A percentile compares a stretch with the other conserved stretches of the same genome.
phyloP scores from a whole-genome alignment of 2,329 filamentous ascomycete genomes.

The Davidsoniella virescens region DNA sequence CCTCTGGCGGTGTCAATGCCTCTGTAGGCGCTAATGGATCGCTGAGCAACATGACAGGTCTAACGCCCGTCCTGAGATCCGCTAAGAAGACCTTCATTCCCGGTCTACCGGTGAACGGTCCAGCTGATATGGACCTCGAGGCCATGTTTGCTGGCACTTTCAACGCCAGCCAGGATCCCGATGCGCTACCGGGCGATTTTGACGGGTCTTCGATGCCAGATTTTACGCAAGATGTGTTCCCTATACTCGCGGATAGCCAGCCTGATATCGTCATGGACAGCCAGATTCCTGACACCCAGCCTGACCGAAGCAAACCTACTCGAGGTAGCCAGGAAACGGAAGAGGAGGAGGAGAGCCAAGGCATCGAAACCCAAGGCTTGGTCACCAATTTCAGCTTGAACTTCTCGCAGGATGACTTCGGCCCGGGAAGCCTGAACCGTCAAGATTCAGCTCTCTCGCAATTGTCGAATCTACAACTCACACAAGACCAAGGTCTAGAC shows the following conservation, averaged over 20 bases:
- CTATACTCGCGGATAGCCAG: constrained; percentile 15
- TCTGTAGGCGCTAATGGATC: constrained; percentile 20
- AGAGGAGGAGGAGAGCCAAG: constrained; percentile 22
- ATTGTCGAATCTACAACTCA: constrained; percentile 21
- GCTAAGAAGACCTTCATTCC: constrained; percentile 56
- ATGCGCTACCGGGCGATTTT: constrained; percentile 18
- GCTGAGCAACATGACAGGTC: constrained; percentile 33
- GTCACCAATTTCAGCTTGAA: constrained; percentile 9
- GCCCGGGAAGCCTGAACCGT: constrained; percentile 34
- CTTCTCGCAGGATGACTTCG: constrained; percentile 51
- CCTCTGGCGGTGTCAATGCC: constrained; percentile 25
- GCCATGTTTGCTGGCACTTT: constrained; percentile 87
- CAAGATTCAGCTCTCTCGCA: constrained; percentile 1
- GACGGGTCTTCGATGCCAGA: constrained; percentile 8
- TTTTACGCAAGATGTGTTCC: constrained; percentile 14
- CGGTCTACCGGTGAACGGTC: constrained; percentile 42
- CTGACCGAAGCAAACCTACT: constrained; percentile 8
- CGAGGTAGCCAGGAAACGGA: not conserved
- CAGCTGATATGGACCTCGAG: constrained; percentile 58
- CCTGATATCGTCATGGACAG: constrained; percentile 35
- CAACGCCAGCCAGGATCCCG: constrained; percentile 42
- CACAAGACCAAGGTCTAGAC: constrained; percentile 66
- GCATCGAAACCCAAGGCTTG: constrained; percentile 8
- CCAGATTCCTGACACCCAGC: constrained; percentile 25
- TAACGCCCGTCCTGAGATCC: constrained; percentile 50